Base-by-base conservation (phyloP, 352 stramenopile genomes). In the Globisporangium alternatum region DNA sequence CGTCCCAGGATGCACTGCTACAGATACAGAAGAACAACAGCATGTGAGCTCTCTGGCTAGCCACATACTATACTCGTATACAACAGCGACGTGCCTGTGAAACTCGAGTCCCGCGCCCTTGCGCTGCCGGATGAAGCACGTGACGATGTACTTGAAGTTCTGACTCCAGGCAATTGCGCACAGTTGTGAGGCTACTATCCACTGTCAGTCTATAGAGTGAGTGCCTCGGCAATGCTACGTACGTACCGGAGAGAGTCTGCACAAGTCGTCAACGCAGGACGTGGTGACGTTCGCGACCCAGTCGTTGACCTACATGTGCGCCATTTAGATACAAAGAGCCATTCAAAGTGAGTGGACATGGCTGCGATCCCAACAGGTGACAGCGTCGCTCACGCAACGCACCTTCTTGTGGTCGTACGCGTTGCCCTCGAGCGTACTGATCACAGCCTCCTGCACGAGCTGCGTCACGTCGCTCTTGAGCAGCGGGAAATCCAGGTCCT, bases 91-190 rank as follows among this genome's bases (percentile, higher is more conserved):
- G 21, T 49, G 81, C 80, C 78, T 87, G 60, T 72, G 74, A 31
- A 90, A 65, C 56, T 93, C 82, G 39, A 91, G 33, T 10, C 84
- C 82, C 12, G 62, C 81, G 17, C 79, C 81, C 48, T 90, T 90
- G 55, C 78, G 76, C 64, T 93, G 81, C 1, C 80, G 74, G 43
- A 93, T 65, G 55, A 81, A 77, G 53, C 82, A 91, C 52, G 81
- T 86, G 5, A 90, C 81, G 41, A 93, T 85, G 68, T 89, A 93
- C 70, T 93, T 93, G 79, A 93, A 93, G 65, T 93, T 88, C 84
- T 93, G 60, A 19, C 31, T 37, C 31, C 31, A 9, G 8, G 31
- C 3, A 37, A 10, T 37, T 7, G 5, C 31, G 31, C 31, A 37
- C 8, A 37, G 31, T 9, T 37, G 31, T 37, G 31, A 37, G 31